Conservation (phyloP, 2,329 filamentous ascomycete species). For the Colletotrichum navitas region DNA sequence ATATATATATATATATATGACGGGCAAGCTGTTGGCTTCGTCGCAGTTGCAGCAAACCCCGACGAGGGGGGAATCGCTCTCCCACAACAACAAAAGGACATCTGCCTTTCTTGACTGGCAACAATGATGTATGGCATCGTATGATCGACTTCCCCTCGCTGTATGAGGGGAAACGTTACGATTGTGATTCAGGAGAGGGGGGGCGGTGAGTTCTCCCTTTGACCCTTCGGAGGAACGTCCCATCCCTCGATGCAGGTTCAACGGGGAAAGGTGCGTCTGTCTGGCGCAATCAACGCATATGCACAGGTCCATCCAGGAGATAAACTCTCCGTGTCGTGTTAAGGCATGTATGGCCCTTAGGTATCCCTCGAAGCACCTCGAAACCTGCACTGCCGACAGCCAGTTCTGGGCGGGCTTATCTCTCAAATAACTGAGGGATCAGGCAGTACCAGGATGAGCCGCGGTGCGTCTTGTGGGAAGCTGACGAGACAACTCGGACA, state of each 20-base stretch:
- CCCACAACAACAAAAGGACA: not conserved
- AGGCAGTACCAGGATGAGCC: not conserved
- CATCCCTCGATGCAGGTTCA: not conserved
- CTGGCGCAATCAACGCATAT: not conserved
- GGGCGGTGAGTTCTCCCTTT: not conserved
- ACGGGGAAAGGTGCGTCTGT: not conserved
- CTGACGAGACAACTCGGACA: not conserved
- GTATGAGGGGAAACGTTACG: not conserved
- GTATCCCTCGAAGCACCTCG: not conserved
- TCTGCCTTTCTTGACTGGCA: not conserved
- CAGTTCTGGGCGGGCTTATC: not conserved
- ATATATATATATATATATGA: not conserved
- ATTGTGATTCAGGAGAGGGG: not conserved
- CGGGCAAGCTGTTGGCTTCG: not conserved
- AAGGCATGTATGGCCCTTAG: not conserved
- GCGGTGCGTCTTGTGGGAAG: not conserved
- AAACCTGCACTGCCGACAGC: not conserved
- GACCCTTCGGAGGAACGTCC: not conserved
- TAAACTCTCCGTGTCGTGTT: not conserved
- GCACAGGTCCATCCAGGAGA: not conserved
- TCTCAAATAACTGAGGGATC: not conserved
- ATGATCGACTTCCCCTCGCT: not conserved
- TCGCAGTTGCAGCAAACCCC: not conserved
- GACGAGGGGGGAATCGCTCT: not conserved
- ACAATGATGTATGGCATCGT: not conserved